A percentile compares a stretch with the other conserved stretches of the same genome.
These are phyloP conservation scores for Oryza officinalis DNA, from an alignment of 176 grass and related monocot species.

Conservation along the genomic window DNA sequence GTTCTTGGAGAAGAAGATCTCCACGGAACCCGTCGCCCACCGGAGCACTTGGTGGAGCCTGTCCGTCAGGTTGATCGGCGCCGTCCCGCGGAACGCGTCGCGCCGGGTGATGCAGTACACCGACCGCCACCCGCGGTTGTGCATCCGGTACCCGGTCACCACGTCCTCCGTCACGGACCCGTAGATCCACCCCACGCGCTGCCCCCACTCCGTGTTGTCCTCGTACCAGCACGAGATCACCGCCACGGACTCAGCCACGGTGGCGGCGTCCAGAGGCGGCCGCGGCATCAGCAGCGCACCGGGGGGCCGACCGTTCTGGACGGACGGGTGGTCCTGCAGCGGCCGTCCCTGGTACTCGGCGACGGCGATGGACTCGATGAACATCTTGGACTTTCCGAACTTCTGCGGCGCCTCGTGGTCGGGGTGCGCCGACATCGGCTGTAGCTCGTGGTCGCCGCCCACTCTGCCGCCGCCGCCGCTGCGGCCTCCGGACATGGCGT, in stretches of 20 bases:
- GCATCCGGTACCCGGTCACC: constrained; percentile 87
- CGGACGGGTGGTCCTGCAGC: constrained; percentile 74
- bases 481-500: background rate
- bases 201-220: constrained; percentile 81
- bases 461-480: too few species aligned
- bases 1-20: constrained; percentile 97
- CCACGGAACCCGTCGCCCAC: constrained; percentile 89
- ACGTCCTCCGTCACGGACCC: constrained; percentile 94
- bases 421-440: constrained; percentile 42
- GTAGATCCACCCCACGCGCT: constrained; percentile 86
- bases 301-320: constrained; percentile 72
- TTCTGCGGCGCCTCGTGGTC: constrained; percentile 53
- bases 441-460: constrained; percentile 21
- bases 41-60: constrained; percentile 93
- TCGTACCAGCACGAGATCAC: constrained; percentile 97
- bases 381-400: constrained; percentile 74
- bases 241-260: constrained; percentile 64
- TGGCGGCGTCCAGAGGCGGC: constrained; percentile 56
- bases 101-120: constrained; percentile 89
- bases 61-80: constrained; percentile 93
- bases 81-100: constrained; percentile 86
- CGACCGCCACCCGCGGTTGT: constrained; percentile 96
- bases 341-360: constrained; percentile 89
- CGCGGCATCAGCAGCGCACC: constrained; percentile 62
- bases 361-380: constrained; percentile 65